These are phyloP conservation scores for Rhizopogon vinicolor DNA, from an alignment of 768 basidiomycete species.

Conservation along the genomic window DNA sequence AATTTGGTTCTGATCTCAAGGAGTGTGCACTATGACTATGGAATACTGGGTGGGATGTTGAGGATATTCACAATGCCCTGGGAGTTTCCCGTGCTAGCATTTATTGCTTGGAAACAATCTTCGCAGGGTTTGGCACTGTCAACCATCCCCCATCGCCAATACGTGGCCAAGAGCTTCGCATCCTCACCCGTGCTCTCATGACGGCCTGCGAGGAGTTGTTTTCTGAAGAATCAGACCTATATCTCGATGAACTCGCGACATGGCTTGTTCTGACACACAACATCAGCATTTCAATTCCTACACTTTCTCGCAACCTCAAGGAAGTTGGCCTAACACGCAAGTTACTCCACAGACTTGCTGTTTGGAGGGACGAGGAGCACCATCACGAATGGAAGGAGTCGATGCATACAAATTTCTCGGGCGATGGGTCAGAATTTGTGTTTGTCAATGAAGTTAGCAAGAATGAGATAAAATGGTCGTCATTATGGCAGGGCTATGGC, in stretches of 20 bases:
- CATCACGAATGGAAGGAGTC: no score
- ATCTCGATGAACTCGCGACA: constrained; percentile 2
- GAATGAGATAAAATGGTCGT: no score
- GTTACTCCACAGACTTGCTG: no score
- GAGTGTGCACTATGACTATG: constrained; percentile 19
- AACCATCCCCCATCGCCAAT: constrained; percentile 14
- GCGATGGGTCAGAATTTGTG: no score
- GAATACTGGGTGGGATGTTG: constrained; percentile 14
- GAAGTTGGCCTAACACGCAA: constrained; percentile 4
- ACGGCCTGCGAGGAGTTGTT: constrained; percentile 15
- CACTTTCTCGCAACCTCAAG: constrained; percentile 2
- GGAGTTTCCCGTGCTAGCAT: constrained; percentile 20
- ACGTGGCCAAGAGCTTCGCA: constrained; percentile 9
- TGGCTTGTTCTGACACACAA: not conserved
- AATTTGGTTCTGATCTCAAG: constrained; percentile 24
- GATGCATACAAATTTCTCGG: no score
- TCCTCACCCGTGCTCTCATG: constrained; percentile 14
- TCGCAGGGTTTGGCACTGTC: constrained; percentile 13
- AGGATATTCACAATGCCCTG: constrained; percentile 14
- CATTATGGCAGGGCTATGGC: no score
- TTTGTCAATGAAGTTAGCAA: no score
- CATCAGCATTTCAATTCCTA: not conserved
- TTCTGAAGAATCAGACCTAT: constrained; percentile 8
- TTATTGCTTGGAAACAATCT: constrained; percentile 19
- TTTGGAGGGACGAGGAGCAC: no score